Conservation (phyloP, 345 rosid genomes). For the Lagerstroemia speciosa region DNA sequence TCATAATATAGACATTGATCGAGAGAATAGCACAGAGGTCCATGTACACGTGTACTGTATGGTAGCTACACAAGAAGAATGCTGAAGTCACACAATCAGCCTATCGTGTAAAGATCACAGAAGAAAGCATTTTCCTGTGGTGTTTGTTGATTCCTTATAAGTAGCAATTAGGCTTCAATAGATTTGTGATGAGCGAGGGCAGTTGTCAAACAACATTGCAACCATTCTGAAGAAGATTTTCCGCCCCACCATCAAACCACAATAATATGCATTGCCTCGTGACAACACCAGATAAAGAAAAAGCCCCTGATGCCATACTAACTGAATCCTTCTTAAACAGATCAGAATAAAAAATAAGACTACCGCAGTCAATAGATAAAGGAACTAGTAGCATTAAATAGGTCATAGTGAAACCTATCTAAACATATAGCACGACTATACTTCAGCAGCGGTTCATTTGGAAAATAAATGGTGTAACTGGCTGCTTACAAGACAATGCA, state of each 20-base stretch:
- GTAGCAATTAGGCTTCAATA: neutral
- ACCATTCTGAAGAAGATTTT: neutral
- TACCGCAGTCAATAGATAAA: neutral
- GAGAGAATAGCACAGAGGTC: neutral
- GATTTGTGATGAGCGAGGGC: neutral
- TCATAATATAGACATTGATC: neutral
- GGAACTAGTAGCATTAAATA: neutral
- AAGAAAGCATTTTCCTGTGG: neutral
- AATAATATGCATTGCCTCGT: neutral
- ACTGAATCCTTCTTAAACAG: constrained; percentile 5
- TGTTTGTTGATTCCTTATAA: constrained; percentile 1
- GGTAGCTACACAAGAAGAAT: neutral
- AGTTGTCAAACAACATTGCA: neutral
- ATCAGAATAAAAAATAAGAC: neutral
- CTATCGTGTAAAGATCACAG: constrained; percentile 1
- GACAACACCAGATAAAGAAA: neutral
- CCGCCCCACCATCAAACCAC: constrained; percentile 1
- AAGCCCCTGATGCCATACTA: constrained; percentile 1
- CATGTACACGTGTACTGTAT: neutral
- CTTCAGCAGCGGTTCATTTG: neutral
- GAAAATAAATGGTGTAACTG: too few species aligned
- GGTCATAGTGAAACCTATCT: neutral
- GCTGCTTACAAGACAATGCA: too few species aligned
- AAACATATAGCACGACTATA: neutral
- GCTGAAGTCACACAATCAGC: constrained; percentile 1